A percentile compares a stretch with the other conserved stretches of the same genome.
Conservation (phyloP, 2,329 filamentous ascomycete species). For the Colletotrichum eremochloae region DNA sequence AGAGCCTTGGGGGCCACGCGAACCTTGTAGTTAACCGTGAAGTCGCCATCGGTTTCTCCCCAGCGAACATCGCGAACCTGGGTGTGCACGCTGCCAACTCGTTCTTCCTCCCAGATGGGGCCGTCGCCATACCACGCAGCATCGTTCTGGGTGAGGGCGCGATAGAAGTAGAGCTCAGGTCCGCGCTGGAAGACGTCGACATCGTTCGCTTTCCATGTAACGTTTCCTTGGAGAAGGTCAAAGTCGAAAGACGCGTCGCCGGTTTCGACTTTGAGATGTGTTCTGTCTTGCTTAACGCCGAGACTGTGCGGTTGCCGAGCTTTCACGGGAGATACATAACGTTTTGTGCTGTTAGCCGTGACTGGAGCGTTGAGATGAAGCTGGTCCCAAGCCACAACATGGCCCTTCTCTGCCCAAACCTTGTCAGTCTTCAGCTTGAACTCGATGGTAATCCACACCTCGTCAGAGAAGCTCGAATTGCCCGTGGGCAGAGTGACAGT, state of each 20-base stretch:
- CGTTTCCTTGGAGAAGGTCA: conserved; percentile 42
- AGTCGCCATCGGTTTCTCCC: conserved; percentile 42
- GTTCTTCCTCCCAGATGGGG: conserved; percentile 28
- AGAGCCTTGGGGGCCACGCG: conserved; percentile 61
- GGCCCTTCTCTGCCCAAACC: conserved; percentile 38
- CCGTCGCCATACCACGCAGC: conserved; percentile 30
- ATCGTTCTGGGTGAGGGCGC: conserved; percentile 43
- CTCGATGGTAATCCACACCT: conserved; percentile 40
- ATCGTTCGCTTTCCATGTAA: conserved; percentile 38
- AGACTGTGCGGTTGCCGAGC: not conserved
- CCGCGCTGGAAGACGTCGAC: conserved; percentile 39
- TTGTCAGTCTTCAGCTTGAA: conserved; percentile 33
- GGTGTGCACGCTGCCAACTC: conserved; percentile 28
- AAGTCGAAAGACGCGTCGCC: conserved; percentile 38
- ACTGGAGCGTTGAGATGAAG: conserved; percentile 34
- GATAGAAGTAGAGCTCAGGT: conserved; percentile 42
- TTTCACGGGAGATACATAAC: not conserved
- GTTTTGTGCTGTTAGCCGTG: conserved; percentile 6
- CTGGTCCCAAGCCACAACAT: conserved; percentile 43
- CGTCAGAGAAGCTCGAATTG: conserved; percentile 1
- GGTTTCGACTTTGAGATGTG: conserved; percentile 18
- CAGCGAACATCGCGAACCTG: conserved; percentile 39
- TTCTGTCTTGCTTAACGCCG: not conserved
- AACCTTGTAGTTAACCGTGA: conserved; percentile 52
- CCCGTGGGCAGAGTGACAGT: not conserved